Evolutionary conservation across 257 asterid species (phyloP), one percentile per base, ranked within the genome.

Genomic region (Pogostemon cablin): DNA sequence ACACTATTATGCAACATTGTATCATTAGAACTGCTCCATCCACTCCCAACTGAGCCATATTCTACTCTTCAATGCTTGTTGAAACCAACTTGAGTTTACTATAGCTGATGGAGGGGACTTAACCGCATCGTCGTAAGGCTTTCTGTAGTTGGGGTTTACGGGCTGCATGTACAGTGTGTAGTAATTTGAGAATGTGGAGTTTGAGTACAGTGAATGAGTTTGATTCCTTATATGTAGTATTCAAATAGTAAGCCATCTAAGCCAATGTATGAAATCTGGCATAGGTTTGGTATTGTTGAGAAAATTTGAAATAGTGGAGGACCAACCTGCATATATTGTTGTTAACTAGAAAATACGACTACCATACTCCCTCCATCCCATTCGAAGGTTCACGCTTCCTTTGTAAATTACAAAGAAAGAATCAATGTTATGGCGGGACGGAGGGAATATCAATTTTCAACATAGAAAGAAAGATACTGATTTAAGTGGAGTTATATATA

Each of bases 171-270:
- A 89, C 87, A 86, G 85, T 37, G 77, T 74, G 73, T 79, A 72
- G 35, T 60, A 71, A 9, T 17, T 10, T 12, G 67, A 32, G 60
- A 78, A 69, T 6, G 88, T 77, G 3, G 81, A 67, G 67, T 89
- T 85, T 34, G 96, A 89, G 81, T 82, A 89, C 17, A 83, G 6
- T 7, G 82, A 86, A 54, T 71, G 70, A 35, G 70, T 50, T 5
- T 49, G 86, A 38, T 73, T 65, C 62, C 85, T 71, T 81, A 60
- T 11, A 41, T 35, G 65, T 54, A 79, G 72, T 81, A 85, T 0
- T 86, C 77, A 72, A 89, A 83, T 67, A 85, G 63, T 11, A 83
- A 68, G 38, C 91, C 96, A 20, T 85, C 80, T 56, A 76, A 61
- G 12, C 85, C 72, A 32, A 81, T 76, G 76, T 79, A 87, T 6